Base-by-base conservation (phyloP, 2,329 filamentous ascomycete species). In the Emmonsiellopsis sp. region DNA sequence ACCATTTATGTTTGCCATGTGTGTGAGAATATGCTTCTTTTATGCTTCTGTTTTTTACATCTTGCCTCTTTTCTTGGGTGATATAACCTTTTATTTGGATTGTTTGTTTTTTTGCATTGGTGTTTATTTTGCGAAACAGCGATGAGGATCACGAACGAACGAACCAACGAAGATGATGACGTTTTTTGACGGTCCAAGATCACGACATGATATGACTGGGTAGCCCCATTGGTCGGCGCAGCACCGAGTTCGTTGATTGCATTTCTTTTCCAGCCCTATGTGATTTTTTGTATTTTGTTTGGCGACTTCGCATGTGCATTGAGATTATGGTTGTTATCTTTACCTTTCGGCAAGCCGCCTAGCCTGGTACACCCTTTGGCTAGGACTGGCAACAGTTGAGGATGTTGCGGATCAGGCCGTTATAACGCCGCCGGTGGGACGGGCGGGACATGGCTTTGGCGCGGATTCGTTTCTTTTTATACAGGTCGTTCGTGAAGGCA, bases 131-230 rank as follows among this genome's bases (percentile, higher is more conserved):
- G 20, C 45, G 30, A 60, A 65, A 65, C 67, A 66, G 67, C 67
- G 67, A 70, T 62, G 67, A 70, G 63, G 66, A 67, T 66, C 64
- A 71, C 65, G 67, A 70, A 66, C 60, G 3, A 26, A 26, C 20
- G 20, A 70, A 66, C 60, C 20, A 26, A 26, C 20, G 20, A 26
- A 26, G 3, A 40, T 40, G 37, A 11, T 1, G 11, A 40, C 37
- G 37, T 40, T 40, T 11, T 40, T 40, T 40, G 30, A 32, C 20
- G 20, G 67, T 64, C 65, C 57, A 58, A 43, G 49, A 54, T 56
- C 57, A 57, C 51, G 61, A 64, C 57, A 58, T 60, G 58, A 50
- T 20, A 42, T 32, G 37, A 40, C 37, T 11, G 20, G 20, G 20
- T 26, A 26, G 20, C 20, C 20, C 20, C 20, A 26, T 4, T 26